Conservation (phyloP, 192 early-diverging fungal genomes). For the Geranomyces michiganensis region DNA sequence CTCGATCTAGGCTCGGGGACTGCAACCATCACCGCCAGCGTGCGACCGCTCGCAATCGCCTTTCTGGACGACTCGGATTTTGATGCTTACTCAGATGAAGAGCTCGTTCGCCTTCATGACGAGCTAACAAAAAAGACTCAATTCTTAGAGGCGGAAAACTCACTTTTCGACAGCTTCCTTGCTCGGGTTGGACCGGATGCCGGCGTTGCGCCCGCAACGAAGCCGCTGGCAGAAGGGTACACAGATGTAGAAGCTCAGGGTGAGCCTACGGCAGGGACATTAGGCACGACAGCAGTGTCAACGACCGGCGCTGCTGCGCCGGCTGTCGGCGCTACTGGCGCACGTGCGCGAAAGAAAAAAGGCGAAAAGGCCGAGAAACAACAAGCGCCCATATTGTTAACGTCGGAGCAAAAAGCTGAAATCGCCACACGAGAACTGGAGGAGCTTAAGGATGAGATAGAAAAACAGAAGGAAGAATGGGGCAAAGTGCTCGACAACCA, state of each 20-base stretch:
- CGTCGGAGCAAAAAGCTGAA: constrained; percentile 62
- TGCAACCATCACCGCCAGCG: background rate
- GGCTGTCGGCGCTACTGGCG: constrained; percentile 29
- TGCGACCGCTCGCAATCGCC: background rate
- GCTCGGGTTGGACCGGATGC: constrained; percentile 46
- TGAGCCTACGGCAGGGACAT: constrained; percentile 1
- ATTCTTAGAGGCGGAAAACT: constrained; percentile 53
- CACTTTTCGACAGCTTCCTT: constrained; percentile 56
- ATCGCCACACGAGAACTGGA: constrained; percentile 65
- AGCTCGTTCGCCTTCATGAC: constrained; percentile 46
- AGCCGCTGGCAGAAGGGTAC: background rate
- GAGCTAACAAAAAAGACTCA: constrained; percentile 48
- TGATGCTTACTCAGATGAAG: constrained; percentile 51
- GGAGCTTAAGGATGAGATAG: constrained; percentile 64
- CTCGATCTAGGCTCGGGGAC: background rate
- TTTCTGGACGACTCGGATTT: constrained; percentile 49
- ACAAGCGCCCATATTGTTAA: constrained; percentile 51
- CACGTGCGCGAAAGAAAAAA: constrained; percentile 50
- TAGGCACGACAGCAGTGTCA: background rate
- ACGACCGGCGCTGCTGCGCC: background rate
- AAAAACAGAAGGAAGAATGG: constrained; percentile 65
- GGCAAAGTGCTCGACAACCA: constrained; percentile 59
- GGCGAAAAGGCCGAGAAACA: constrained; percentile 50
- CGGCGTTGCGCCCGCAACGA: background rate
- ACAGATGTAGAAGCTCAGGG: constrained; percentile 27